Base-by-base conservation (phyloP, 495 filamentous ascomycete genomes). In the Sordaria brevicollis region DNA sequence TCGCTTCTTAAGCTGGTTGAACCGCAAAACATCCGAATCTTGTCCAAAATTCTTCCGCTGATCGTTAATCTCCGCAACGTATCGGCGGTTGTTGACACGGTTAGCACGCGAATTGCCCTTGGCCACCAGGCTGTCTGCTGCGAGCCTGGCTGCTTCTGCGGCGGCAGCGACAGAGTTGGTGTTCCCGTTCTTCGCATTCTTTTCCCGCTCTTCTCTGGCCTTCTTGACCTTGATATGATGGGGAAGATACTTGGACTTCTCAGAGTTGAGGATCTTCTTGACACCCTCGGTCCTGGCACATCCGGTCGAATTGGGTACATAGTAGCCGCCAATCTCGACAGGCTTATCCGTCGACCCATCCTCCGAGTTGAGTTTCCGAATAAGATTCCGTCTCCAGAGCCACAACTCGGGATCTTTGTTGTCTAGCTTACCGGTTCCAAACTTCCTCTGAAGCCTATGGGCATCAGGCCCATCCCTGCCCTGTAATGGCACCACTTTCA, bases 1-100 rank as follows among this genome's bases (percentile, higher is more conserved):
- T 65, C 95, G 90, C 79, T 98, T 99, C 84, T 98, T 97, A 43
- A 99, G 89, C 82, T 98, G 96, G 79, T 99, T 99, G 87, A 99
- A 99, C 25, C 93, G 90, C 71, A 99, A 86, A 57, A 91, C 92
- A 75, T 96, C 94, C 37, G 91, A 90, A 67, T 96, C 92, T 38
- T 91, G 92, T 25, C 90, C 89, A 67, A 97, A 87, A 37, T 90
- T 91, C 78, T 92, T 92, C 79, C 95, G 94, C 77, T 97, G 93
- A 15, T 93, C 93, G 75, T 95, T 94, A 74, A 99, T 92, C 72
- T 97, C 94, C 25, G 94, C 94, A 65, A 96, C 93, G 57, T 93
- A 88, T 39, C 94, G 91, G 36, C 95, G 93, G 71, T 97, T 97
- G 77, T 97, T 96, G 79, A 92, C 95, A 71, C 95, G 93, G 75